phyloP scores from a whole-genome alignment of 2,329 filamentous ascomycete species.

The Alternaria tenuissima region DNA sequence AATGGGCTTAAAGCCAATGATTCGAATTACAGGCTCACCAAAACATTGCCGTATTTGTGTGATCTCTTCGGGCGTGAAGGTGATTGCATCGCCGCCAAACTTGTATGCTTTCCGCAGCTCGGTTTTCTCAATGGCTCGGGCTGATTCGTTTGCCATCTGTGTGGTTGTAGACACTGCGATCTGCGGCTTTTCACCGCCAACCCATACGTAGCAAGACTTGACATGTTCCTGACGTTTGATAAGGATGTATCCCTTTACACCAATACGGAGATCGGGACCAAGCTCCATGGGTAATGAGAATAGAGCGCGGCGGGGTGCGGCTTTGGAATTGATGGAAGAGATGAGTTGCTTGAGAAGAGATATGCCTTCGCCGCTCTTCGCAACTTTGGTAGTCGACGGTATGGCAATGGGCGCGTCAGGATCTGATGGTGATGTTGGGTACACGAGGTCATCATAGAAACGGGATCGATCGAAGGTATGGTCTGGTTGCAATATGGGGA shows the following conservation, averaged over 20 bases:
- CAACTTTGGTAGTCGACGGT: slow-evolving; percentile 64
- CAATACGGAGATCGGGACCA: slow-evolving; percentile 82
- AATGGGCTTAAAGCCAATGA: slow-evolving; percentile 92
- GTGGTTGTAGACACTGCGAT: slow-evolving; percentile 79
- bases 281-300: slow-evolving; percentile 92
- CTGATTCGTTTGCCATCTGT: slow-evolving; percentile 78
- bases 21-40: slow-evolving; percentile 80
- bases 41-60: slow-evolving; percentile 76
- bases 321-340: slow-evolving; percentile 89
- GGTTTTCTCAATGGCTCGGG: slow-evolving; percentile 76
- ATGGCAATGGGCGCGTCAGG: slow-evolving; percentile 70
- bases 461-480: slow-evolving; percentile 80
- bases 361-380: slow-evolving; percentile 76
- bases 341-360: slow-evolving; percentile 80
- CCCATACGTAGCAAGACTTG: slow-evolving; percentile 85
- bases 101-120: slow-evolving; percentile 94
- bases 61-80: slow-evolving; percentile 86
- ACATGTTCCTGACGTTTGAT: slow-evolving; percentile 84
- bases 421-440: slow-evolving; percentile 71
- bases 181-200: slow-evolving; percentile 84
- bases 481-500: slow-evolving; percentile 79
- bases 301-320: slow-evolving; percentile 81
- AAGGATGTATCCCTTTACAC: slow-evolving; percentile 91
- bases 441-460: slow-evolving; percentile 97
- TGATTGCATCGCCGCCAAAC: slow-evolving; percentile 89